Conservation (phyloP, 2,329 filamentous ascomycete species). For the Nakataea oryzae region DNA sequence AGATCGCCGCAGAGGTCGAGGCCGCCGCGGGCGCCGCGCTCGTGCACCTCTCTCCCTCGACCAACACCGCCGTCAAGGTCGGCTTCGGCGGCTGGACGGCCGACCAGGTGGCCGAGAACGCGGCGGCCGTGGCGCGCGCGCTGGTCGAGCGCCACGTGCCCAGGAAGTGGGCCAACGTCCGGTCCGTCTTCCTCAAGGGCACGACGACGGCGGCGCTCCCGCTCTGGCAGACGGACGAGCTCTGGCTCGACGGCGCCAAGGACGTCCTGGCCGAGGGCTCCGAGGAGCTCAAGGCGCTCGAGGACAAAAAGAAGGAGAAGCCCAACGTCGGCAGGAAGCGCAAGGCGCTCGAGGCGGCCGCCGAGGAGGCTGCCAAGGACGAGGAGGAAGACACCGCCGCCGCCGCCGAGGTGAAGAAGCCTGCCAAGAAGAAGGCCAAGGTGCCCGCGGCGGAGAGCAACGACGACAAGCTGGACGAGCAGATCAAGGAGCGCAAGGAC, state of each 20-base stretch:
- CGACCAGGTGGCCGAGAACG: slow-evolving; percentile 70
- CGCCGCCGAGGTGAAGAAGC: slow-evolving; percentile 26
- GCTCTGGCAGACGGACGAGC: slow-evolving; percentile 87
- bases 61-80: slow-evolving; percentile 71
- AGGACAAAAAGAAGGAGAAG: slow-evolving; percentile 27
- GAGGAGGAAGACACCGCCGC: slow-evolving; percentile 14
- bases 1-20: slow-evolving; percentile 72
- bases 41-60: slow-evolving; percentile 67
- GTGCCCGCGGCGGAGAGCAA: slow-evolving; percentile 26
- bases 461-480: slow-evolving; percentile 43
- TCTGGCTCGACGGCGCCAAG: slow-evolving; percentile 72
- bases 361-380: slow-evolving; percentile 8
- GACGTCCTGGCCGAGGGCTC: slow-evolving; percentile 53
- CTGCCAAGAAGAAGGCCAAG: slow-evolving; percentile 27
- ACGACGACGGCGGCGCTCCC: slow-evolving; percentile 80
- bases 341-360: slow-evolving; percentile 30
- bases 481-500: slow-evolving; percentile 48
- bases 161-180: slow-evolving; percentile 79
- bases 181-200: slow-evolving; percentile 81
- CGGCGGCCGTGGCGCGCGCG: slow-evolving; percentile 57
- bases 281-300: slow-evolving; percentile 33
- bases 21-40: slow-evolving; percentile 67
- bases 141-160: slow-evolving; percentile 73
- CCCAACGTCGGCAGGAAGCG: slow-evolving; percentile 57
- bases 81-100: slow-evolving; percentile 65